These are phyloP conservation scores for Metarhizium rileyi DNA, from an alignment of 2,329 filamentous ascomycete species.

Conservation along the genomic window DNA sequence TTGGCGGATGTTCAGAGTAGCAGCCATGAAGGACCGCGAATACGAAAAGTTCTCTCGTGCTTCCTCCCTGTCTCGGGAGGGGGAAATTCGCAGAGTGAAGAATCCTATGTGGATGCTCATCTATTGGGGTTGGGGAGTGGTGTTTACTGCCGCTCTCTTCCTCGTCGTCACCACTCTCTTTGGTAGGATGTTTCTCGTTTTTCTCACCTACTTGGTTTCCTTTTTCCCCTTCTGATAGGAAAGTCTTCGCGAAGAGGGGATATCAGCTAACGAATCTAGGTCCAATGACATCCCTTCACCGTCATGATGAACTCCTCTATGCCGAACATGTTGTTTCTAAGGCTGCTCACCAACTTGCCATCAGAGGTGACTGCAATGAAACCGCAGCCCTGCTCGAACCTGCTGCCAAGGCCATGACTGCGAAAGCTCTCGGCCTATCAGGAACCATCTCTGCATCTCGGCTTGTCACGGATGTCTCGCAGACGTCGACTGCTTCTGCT, in stretches of 20 bases:
- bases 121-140: neutral
- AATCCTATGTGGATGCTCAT: neutral
- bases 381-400: constrained; percentile 5
- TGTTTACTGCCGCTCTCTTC: neutral
- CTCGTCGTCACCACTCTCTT: constrained; percentile 16
- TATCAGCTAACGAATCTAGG: neutral
- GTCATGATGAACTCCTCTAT: constrained; percentile 10
- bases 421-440: constrained; percentile 5
- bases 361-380: constrained; percentile 13
- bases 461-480: constrained; percentile 2
- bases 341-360: constrained; percentile 13
- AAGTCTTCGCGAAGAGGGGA: neutral
- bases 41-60: constrained; percentile 9
- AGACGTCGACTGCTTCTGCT: neutral
- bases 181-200: constrained; percentile 6
- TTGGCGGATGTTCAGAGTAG: constrained; percentile 17
- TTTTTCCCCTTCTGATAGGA: neutral
- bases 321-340: constrained; percentile 11
- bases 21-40: constrained; percentile 18
- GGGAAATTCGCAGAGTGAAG: neutral
- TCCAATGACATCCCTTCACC: constrained; percentile 1
- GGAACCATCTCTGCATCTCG: constrained; percentile 9
- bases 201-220: neutral
- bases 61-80: neutral
- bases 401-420: constrained; percentile 8